These are phyloP conservation scores for Sequoiadendron giganteum DNA, from an alignment of 75 land plant species.

Conservation along the genomic window DNA sequence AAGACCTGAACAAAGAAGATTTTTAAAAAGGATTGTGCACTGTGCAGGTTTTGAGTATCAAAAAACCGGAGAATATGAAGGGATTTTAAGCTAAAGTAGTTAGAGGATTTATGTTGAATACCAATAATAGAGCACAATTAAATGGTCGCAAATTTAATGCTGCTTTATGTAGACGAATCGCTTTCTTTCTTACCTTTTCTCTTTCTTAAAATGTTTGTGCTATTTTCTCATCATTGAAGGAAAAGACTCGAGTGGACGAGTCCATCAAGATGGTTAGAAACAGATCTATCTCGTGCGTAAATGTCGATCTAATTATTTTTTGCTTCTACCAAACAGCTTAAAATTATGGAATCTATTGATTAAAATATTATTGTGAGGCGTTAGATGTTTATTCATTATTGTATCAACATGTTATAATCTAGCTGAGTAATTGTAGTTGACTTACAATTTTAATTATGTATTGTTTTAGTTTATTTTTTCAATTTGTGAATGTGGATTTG, in stretches of 20 bases:
- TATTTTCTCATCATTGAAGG: background rate
- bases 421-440: no score
- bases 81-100: background rate
- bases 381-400: no score
- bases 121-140: background rate
- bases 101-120: background rate
- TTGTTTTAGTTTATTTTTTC: no score
- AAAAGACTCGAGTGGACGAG: background rate
- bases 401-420: no score
- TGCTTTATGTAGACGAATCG: no score
- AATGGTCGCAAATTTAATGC: background rate
- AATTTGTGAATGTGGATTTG: no score
- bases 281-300: background rate
- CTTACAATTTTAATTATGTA: no score
- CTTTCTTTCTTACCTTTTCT: background rate
- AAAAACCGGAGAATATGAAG: background rate
- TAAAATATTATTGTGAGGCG: no score
- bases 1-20: background rate
- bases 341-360: no score
- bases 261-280: no score
- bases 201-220: background rate
- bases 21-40: background rate
- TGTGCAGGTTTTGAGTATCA: background rate
- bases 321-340: no score
- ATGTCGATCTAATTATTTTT: background rate